phyloP scores from a whole-genome alignment of 495 filamentous ascomycete species.

The Penicillium alfredii region DNA sequence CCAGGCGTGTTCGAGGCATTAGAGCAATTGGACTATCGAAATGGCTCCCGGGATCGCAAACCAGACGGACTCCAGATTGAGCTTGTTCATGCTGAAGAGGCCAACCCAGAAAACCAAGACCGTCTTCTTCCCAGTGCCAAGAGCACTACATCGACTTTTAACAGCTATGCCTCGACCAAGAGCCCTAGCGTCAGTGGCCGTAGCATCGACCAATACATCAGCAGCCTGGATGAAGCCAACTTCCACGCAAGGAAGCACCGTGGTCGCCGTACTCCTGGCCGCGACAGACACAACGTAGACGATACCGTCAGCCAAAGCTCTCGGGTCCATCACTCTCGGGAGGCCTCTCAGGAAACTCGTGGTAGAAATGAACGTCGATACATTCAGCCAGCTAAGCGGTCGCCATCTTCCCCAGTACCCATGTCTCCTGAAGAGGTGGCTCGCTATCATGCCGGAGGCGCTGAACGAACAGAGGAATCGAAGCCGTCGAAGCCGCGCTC shows the following conservation, averaged over 20 bases:
- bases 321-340: constrained; percentile 45
- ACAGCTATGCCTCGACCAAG: constrained; percentile 43
- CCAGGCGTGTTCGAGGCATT: constrained; percentile 49
- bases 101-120: constrained; percentile 15
- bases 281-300: constrained; percentile 48
- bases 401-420: constrained; percentile 81
- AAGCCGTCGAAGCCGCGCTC: constrained; percentile 38
- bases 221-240: constrained; percentile 72
- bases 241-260: constrained; percentile 52
- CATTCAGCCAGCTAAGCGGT: constrained; percentile 77
- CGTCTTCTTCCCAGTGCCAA: constrained; percentile 33
- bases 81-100: constrained; percentile 51
- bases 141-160: constrained; percentile 44
- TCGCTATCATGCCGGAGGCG: constrained; percentile 44
- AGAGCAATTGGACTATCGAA: constrained; percentile 54
- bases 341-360: constrained; percentile 63
- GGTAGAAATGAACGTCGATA: constrained; percentile 60
- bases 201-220: constrained; percentile 80
- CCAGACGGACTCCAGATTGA: constrained; percentile 75
- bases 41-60: constrained; percentile 73
- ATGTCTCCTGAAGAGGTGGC: constrained; percentile 85
- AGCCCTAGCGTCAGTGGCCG: constrained; percentile 53
- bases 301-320: constrained; percentile 44
- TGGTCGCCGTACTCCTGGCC: constrained; percentile 49
- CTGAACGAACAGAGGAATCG: constrained; percentile 39